A percentile compares a stretch with the other conserved stretches of the same genome.
These are phyloP conservation scores for Chytriomyces sp. DNA, from an alignment of 192 early-diverging fungal species.

Conservation along the genomic window DNA sequence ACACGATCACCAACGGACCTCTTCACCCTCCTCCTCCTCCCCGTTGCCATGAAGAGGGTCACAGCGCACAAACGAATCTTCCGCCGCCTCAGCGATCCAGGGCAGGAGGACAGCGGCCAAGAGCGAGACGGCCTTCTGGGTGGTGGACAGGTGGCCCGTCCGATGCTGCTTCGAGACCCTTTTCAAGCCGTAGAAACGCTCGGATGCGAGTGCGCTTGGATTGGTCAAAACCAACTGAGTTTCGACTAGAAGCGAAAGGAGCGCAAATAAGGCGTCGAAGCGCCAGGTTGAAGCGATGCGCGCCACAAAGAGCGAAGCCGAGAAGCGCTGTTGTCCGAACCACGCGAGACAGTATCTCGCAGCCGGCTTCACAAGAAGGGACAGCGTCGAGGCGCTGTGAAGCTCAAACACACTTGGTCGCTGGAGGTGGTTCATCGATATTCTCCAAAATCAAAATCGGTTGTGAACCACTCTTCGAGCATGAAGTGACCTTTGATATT, in stretches of 20 bases:
- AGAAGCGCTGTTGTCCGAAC: conserved; percentile 78
- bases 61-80: too few relatives aligned
- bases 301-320: conserved; percentile 65
- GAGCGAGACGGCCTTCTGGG: too few relatives aligned
- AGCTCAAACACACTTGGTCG: conserved; percentile 89
- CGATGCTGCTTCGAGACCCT: conserved; percentile 61
- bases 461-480: too few relatives aligned
- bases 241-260: conserved; percentile 62
- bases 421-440: not conserved
- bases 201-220: conserved; percentile 71
- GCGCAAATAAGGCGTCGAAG: conserved; percentile 81
- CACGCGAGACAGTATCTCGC: conserved; percentile 80
- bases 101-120: too few relatives aligned
- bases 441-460: too few relatives aligned
- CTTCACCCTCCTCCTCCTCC: conserved; percentile 48
- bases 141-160: too few relatives aligned
- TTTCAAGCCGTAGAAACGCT: conserved; percentile 91
- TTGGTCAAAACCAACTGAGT: not conserved
- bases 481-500: too few relatives aligned
- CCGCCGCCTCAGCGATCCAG: too few relatives aligned
- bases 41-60: too few relatives aligned
- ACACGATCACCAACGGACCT: conserved; percentile 68
- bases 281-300: not conserved
- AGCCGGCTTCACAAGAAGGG: conserved; percentile 82
- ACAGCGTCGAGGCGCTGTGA: conserved; percentile 80